These are phyloP conservation scores for Lomentospora prolificans DNA, from an alignment of 2,329 filamentous ascomycete species.

Conservation along the genomic window DNA sequence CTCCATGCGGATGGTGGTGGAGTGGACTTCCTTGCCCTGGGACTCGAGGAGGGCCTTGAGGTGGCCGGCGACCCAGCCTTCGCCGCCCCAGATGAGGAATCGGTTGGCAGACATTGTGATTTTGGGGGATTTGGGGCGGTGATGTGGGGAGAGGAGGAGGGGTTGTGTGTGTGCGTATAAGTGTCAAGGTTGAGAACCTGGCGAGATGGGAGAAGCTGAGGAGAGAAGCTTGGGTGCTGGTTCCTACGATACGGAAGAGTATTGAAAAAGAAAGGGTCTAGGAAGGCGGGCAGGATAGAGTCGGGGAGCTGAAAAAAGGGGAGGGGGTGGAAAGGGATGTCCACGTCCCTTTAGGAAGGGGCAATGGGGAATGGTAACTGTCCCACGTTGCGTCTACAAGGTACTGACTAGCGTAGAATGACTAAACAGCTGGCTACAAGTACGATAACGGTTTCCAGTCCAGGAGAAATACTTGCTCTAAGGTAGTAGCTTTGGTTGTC, in stretches of 20 bases:
- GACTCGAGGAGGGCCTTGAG: constrained; percentile 46
- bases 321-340: not conserved
- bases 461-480: not conserved
- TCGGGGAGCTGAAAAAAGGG: not conserved
- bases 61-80: constrained; percentile 54
- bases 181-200: not conserved
- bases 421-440: not conserved
- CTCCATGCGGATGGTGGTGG: constrained; percentile 56
- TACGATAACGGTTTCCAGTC: not conserved
- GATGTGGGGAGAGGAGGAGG: not conserved
- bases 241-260: no score
- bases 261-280: not conserved
- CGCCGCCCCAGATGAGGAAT: constrained; percentile 56
- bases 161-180: not conserved
- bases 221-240: not conserved
- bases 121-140: constrained; percentile 8
- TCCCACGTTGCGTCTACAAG: not conserved
- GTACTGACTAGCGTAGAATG: not conserved
- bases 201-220: not conserved
- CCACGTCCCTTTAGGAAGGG: no score
- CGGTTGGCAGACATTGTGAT: constrained; percentile 21
- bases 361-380: not conserved
- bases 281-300: not conserved
- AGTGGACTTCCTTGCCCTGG: constrained; percentile 51
- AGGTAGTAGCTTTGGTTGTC: not conserved